phyloP scores from a whole-genome alignment of 139 green algal species.

The Volvox africanus region DNA sequence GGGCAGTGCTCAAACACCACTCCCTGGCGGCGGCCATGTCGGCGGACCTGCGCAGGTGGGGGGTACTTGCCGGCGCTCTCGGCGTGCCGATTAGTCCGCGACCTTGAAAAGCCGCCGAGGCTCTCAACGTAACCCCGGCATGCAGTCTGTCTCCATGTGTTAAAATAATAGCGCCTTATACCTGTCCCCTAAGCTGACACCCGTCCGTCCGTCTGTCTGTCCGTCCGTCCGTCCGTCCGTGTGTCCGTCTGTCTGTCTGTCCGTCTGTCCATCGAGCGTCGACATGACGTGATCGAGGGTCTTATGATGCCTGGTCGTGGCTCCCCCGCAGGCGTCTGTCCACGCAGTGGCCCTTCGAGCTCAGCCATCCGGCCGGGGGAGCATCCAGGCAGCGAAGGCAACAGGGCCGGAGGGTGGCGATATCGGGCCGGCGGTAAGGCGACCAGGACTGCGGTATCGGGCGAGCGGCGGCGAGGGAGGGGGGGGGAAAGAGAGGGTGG shows the following conservation, averaged over 20 bases:
- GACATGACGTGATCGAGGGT: not conserved
- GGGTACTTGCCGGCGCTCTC: no score
- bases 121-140: not conserved
- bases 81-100: no score
- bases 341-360: constrained; percentile 27
- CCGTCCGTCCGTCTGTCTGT: not conserved
- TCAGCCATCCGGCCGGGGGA: not conserved
- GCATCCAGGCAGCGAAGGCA: constrained; percentile 21
- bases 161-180: not conserved
- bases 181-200: not conserved
- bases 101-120: not conserved
- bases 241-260: not conserved
- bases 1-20: constrained; percentile 39
- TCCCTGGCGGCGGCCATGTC: constrained; percentile 18
- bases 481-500: no score
- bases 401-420: constrained; percentile 1
- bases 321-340: constrained; percentile 14
- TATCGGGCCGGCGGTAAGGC: not conserved
- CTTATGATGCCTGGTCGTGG: no score
- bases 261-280: not conserved
- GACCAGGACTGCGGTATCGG: no score
- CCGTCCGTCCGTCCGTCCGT: not conserved
- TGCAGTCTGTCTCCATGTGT: not conserved
- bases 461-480: no score
- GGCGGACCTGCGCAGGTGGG: constrained; percentile 40